Evolutionary conservation across 2,329 filamentous ascomycete species (phyloP).

Genomic region (Cercospora zeina): DNA sequence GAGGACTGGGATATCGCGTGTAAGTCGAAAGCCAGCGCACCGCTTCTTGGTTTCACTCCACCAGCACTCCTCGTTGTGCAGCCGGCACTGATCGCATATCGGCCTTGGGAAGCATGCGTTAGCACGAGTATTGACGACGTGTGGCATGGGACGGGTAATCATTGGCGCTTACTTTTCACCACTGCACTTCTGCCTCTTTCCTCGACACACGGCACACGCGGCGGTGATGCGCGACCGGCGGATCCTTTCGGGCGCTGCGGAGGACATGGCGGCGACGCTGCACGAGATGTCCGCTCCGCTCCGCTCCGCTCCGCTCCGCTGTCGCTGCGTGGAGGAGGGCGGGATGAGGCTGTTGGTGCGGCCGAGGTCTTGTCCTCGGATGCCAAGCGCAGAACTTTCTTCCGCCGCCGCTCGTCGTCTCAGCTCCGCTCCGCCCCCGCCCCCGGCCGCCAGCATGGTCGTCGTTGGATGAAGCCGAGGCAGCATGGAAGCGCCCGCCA

Average conservation of each 20-base stretch:
- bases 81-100: slow-evolving; percentile 28
- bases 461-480: no score
- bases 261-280: slow-evolving; percentile 18
- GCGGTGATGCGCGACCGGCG: slow-evolving; percentile 31
- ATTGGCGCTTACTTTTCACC: slow-evolving; percentile 24
- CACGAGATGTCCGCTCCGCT: background rate
- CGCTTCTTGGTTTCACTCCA: slow-evolving; percentile 33
- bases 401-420: background rate
- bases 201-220: slow-evolving; percentile 30
- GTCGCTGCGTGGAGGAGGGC: background rate
- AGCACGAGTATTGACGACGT: slow-evolving; percentile 2
- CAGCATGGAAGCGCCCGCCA: slow-evolving; percentile 8
- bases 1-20: background rate
- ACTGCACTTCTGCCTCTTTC: slow-evolving; percentile 30
- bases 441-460: background rate
- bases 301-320: background rate
- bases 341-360: slow-evolving; percentile 4
- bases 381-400: slow-evolving; percentile 12
- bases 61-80: slow-evolving; percentile 32
- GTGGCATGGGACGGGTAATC: background rate
- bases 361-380: background rate
- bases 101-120: slow-evolving; percentile 16
- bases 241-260: slow-evolving; percentile 23
- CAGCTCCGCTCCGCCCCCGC: background rate
- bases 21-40: background rate